phyloP scores from a whole-genome alignment of 495 filamentous ascomycete species.

The Letharia lupina region DNA sequence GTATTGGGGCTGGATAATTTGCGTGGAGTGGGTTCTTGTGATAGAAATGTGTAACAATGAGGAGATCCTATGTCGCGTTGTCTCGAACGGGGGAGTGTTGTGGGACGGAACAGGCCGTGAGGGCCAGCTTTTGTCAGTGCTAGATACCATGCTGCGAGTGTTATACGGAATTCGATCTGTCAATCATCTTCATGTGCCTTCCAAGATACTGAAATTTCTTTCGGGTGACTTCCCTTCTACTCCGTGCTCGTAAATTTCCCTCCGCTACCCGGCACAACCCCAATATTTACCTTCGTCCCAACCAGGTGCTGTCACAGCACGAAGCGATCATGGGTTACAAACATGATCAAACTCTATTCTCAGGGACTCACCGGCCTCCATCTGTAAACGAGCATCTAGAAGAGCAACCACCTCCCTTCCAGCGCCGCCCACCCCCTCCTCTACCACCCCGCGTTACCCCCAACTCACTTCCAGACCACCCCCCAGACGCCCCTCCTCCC shows the following conservation, averaged over 20 bases:
- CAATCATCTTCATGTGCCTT: background rate
- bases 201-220: background rate
- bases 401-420: slow-evolving; percentile 1
- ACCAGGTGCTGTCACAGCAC: background rate
- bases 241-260: background rate
- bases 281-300: background rate
- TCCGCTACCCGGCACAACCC: background rate
- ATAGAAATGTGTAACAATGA: background rate
- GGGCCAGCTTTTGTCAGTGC: slow-evolving; percentile 1
- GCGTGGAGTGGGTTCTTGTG: slow-evolving; percentile 1
- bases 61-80: background rate
- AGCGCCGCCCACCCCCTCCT: slow-evolving; percentile 2
- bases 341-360: slow-evolving; percentile 15
- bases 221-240: background rate
- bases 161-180: slow-evolving; percentile 3
- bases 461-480: background rate
- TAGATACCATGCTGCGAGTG: slow-evolving; percentile 16
- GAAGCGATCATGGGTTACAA: slow-evolving; percentile 19
- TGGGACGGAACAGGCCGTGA: background rate
- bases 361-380: slow-evolving; percentile 3
- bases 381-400: background rate
- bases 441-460: slow-evolving; percentile 3
- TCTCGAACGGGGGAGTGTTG: background rate
- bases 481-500: slow-evolving; percentile 15
- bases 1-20: background rate